Percentiles rank a stretch among this genome's conserved stretches.
Evolutionary conservation across 2,329 filamentous ascomycete genomes (phyloP).

Genomic region (Colletotrichum sp.): DNA sequence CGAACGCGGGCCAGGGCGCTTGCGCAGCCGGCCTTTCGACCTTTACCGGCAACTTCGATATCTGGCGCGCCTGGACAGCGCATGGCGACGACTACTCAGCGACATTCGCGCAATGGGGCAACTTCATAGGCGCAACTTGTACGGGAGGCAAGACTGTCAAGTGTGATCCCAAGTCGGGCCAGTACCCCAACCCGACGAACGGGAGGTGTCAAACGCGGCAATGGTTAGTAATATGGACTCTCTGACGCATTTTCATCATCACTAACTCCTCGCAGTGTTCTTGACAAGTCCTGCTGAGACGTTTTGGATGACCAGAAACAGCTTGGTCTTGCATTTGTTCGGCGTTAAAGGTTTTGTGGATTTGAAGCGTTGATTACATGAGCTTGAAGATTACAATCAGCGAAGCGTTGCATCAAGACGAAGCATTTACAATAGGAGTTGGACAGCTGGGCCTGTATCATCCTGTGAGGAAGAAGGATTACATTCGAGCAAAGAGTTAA

Average conservation of each 20-base stretch:
- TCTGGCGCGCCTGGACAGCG: constrained; percentile 4
- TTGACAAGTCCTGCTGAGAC: not conserved
- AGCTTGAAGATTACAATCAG: not conserved
- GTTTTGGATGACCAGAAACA: not conserved
- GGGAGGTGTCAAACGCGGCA: not conserved
- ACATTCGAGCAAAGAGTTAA: not conserved
- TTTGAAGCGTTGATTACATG: not conserved
- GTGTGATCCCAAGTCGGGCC: not conserved
- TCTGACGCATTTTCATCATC: not conserved
- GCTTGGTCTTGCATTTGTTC: not conserved
- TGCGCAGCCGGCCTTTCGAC: not conserved
- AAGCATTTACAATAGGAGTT: not conserved
- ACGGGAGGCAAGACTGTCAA: not conserved
- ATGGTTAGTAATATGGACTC: not conserved
- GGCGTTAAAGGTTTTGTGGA: not conserved
- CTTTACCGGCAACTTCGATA: not conserved
- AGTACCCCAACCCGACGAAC: not conserved
- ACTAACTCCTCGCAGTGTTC: not conserved
- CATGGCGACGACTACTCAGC: not conserved
- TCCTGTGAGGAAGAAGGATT: not conserved
- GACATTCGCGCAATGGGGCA: not conserved
- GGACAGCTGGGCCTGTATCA: not conserved
- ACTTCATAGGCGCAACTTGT: not conserved
- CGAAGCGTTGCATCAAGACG: not conserved
- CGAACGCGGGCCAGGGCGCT: not conserved